Base-by-base conservation (phyloP, 192 early-diverging fungal species). In the Diversispora eburnea region DNA sequence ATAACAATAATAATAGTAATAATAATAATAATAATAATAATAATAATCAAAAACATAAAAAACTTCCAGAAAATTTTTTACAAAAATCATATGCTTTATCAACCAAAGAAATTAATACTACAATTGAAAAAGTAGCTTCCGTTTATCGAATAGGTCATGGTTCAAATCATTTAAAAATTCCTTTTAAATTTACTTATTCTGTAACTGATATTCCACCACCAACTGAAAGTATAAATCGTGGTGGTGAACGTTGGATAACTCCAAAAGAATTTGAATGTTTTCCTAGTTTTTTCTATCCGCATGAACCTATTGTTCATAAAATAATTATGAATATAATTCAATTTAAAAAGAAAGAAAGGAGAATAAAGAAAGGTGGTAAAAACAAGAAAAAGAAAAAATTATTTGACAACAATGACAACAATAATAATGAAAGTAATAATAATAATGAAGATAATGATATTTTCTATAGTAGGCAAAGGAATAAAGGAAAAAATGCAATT, bases 111-210 rank as follows among this genome's bases (percentile, higher is more conserved):
- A 20, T 43, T 5, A 49, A 66, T 22, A 25, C 20, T 0, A 17
- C 0, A 19, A 8, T 55, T 17, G n/a, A 52, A 22, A 52, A 56
- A 19, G 12, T 4, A 17, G 25, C 20, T 41, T 19, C n/a, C 5
- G 67, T 42, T 41, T 69, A 69, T 54, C 22, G 67, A 42, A 69
- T 69, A n/a, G 67, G 67, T 55, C 51, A 54, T 69, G 67, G 67
- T 43, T 41, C 43, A 15, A 45, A 19, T 43, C 67, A 69, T 55
- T 42, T 69, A 13, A 52, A 41, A 69, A 20, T 54, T 42, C 39
- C 33, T 9, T 69, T 55, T 41, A 55, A 6, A 55, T 55, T 69
- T 5, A 56, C 25, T 5, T 69, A 69, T 20, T 55, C 67, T 8
- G 12, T 69, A 66, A 6, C 19, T 13, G 67, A 69, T 20, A 55